phyloP scores from a whole-genome alignment of 257 asterid species.

The Jaltomata sinuosa region DNA sequence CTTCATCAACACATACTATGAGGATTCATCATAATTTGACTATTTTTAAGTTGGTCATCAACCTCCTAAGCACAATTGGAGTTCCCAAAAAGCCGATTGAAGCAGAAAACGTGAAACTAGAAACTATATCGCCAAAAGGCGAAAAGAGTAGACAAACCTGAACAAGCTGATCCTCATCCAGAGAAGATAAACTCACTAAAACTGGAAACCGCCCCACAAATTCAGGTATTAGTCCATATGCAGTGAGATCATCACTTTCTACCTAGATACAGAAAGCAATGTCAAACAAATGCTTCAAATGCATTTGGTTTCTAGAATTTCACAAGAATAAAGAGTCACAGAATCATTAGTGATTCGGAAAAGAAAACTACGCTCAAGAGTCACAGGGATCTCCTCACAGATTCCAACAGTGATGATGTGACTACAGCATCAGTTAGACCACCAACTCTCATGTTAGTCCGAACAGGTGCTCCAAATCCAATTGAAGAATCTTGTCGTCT shows the following conservation, averaged over 20 bases:
- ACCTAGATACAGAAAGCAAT: conserved; percentile 14
- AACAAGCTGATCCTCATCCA: conserved; percentile 74
- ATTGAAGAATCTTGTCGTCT: conserved; percentile 83
- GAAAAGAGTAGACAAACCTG: conserved; percentile 38
- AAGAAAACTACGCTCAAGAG: neutral
- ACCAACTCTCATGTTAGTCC: conserved; percentile 58
- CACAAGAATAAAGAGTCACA: neutral
- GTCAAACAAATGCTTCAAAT: conserved; percentile 4
- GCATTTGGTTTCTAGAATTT: neutral
- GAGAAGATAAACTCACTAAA: conserved; percentile 71
- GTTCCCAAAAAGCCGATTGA: neutral
- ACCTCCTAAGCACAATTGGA: neutral
- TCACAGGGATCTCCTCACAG: conserved; percentile 32
- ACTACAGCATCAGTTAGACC: too few relatives aligned
- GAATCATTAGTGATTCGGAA: neutral
- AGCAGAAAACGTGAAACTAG: neutral
- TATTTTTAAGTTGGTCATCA: neutral
- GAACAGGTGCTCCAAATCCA: conserved; percentile 87
- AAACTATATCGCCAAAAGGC: neutral
- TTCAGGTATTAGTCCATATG: conserved; percentile 92
- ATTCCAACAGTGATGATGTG: conserved; percentile 63
- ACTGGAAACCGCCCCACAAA: conserved; percentile 84
- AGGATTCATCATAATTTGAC: neutral
- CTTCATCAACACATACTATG: neutral
- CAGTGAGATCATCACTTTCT: conserved; percentile 85